phyloP scores from a whole-genome alignment of 768 basidiomycete species.

The Russula sp. region DNA sequence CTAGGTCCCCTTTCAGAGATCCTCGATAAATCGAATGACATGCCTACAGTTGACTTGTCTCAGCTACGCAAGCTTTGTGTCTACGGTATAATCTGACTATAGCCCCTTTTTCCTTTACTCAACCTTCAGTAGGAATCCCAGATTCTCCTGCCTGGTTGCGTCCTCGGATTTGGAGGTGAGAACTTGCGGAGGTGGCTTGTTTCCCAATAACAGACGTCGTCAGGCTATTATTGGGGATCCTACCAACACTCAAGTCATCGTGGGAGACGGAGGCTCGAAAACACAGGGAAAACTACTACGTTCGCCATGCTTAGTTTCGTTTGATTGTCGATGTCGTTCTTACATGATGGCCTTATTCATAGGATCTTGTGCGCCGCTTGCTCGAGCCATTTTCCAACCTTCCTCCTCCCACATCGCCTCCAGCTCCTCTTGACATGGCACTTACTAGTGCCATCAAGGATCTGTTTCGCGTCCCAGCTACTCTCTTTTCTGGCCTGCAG shows the following conservation, averaged over 20 bases:
- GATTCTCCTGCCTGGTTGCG: conserved; percentile 73
- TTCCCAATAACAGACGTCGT: conserved; percentile 12
- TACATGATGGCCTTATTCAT: conserved; percentile 18
- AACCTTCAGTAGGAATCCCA: conserved; percentile 54
- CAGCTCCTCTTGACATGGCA: conserved; percentile 24
- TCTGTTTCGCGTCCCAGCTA: conserved; percentile 27
- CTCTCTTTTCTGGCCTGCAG: conserved; percentile 27
- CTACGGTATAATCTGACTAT: conserved; percentile 49
- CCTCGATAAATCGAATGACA: conserved; percentile 47
- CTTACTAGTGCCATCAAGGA: conserved; percentile 29
- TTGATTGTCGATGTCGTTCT: background rate
- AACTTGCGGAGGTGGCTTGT: conserved; percentile 19
- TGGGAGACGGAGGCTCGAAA: conserved; percentile 59
- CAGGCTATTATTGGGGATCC: conserved; percentile 62
- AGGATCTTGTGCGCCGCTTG: conserved; percentile 70
- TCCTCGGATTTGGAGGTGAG: conserved; percentile 76
- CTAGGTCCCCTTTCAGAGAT: conserved; percentile 57
- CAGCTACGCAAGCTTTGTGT: conserved; percentile 56
- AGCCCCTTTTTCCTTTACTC: conserved; percentile 14
- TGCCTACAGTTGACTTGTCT: conserved; percentile 53
- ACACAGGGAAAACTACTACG: conserved; percentile 72
- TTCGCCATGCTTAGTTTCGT: conserved; percentile 37
- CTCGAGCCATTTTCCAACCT: conserved; percentile 52
- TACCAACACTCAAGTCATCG: conserved; percentile 53
- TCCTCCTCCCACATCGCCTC: conserved; percentile 28